Conservation (phyloP, 2,329 filamentous ascomycete genomes). For the Claviceps sorghi region DNA sequence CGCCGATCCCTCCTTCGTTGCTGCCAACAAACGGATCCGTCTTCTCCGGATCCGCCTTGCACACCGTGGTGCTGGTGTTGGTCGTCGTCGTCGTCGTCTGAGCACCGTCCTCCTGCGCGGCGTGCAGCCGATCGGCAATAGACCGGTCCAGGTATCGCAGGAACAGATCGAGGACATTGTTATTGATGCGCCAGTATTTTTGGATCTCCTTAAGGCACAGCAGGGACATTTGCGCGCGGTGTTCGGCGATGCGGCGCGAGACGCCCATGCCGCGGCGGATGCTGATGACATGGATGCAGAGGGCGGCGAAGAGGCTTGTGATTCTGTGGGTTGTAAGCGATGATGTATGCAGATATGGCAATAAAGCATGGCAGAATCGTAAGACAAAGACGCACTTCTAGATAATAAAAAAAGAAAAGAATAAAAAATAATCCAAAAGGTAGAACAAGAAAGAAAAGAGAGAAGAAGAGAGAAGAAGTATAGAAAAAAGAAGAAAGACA, state of each 20-base stretch:
- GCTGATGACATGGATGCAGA: constrained; percentile 24
- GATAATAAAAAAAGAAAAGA: no score
- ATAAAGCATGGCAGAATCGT: not conserved
- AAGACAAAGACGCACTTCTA: no score
- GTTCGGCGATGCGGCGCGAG: constrained; percentile 20
- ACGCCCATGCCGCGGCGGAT: constrained; percentile 20
- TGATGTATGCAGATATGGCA: no score
- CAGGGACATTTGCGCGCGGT: constrained; percentile 23
- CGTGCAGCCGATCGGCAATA: constrained; percentile 21
- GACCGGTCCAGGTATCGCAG: constrained; percentile 23
- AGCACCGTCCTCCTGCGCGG: constrained; percentile 7
- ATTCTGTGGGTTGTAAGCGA: constrained; percentile 12
- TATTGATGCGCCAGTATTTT: constrained; percentile 27
- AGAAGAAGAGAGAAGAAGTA: no score
- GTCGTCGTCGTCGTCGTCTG: not conserved
- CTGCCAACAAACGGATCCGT: constrained; percentile 3
- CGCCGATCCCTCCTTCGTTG: not conserved
- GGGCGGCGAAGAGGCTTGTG: constrained; percentile 22
- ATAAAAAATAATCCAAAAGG: no score
- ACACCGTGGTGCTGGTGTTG: not conserved
- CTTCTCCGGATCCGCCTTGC: not conserved
- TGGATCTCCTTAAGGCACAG: constrained; percentile 23
- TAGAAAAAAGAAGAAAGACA: no score
- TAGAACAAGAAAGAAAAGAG: no score
- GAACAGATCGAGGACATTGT: constrained; percentile 23